Evolutionary conservation across 2,329 filamentous ascomycete species (phyloP), one percentile per base, ranked within the genome.

Genomic region (Penicillium decumbens): DNA sequence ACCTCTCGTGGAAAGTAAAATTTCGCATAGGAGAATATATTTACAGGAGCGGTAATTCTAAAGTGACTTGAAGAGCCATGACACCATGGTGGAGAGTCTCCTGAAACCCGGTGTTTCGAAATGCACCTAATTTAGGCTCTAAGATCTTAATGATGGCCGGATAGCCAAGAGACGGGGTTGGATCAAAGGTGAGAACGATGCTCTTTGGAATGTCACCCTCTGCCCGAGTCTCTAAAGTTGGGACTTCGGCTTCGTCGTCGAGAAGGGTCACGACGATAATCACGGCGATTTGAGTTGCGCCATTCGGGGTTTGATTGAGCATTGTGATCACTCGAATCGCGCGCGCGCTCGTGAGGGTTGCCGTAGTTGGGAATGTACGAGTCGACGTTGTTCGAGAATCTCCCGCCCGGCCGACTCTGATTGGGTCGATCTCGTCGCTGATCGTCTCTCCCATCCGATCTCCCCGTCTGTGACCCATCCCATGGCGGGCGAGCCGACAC

Each of bases 291-390:
- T 3, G 42, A 20, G 23, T 56, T 60, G 32, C 61, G 61, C 55
- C 60, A 55, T 44, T 67, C 64, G 6, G 50, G 29, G 47, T 55
- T 62, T 8, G 50, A 47, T 23, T 47, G 54, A 24, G 55, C 32
- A 28, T 28, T 51, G 46, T 61, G 48, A 15, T 56, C 60, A 13
- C 60, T 56, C 6, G 61, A 51, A 9, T 63, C 61, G 45, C 62
- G 59, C 28, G 48, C 15, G 15, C 62, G 63, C 33, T 67, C 64
- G 27, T 56, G 46, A 35, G 51, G 45, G 29, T 53, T 57, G 33
- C 60, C 58, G 47, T 72, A 71, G 28, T 56, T 67, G 2, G 71
- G 69, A 28, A 69, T 58, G 49, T 72, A 72, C 7, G 68, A 70
- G 47, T 73, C 70, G 27, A 64, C 12, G 42, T 58, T 62, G 27